Base-by-base conservation (phyloP, 139 green algal species). In the Chlorella sp. region DNA sequence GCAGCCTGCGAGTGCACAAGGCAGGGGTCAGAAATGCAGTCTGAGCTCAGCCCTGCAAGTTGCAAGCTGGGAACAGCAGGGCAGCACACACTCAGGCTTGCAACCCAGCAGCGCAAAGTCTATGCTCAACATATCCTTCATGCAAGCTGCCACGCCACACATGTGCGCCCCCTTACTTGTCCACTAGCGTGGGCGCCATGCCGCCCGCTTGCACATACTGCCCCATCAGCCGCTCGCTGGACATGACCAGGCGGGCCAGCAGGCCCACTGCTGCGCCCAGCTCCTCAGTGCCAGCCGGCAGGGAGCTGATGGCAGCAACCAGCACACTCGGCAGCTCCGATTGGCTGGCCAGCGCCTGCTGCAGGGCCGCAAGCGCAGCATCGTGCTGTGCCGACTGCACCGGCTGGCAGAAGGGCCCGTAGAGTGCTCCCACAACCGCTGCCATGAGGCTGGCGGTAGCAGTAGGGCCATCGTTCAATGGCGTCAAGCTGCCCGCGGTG, bases 181-280 rank as follows among this genome's bases (percentile, higher is more conserved):
- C 83, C 44, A 96, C 41, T 0, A 89, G 73, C 7, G 62, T 38
- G 6, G 85, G 69, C 0, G 72, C 55, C 64, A 96, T 78, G 34
- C 95, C 95, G 3, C 94, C 89, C 44, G 86, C 81, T 41, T 67
- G 36, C 28, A 91, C 78, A 74, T 87, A 93, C 30, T 28, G 30
- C 36, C 26, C 81, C 36, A 81, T 38, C 21, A 85, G 65, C 12
- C 51, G n/a, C 13, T 85, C 62, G 4, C 38, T 64, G 12, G 87
- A 74, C 44, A 92, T 69, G 17, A 88, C 85, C 15, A 94, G 70
- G 20, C 70, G 81, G 0, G 88, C 89, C 1, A 91, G 71, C 21
- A 94, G 64, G 26, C 62, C 64, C 13, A 89, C 73, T 3, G 71
- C 78, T 23, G 63, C 78, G 6, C 39, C 62, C 44, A 83, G 63